Evolutionary conservation across 345 rosid species (phyloP), one percentile per base, ranked within the genome.

Genomic region (Garcia nutans): DNA sequence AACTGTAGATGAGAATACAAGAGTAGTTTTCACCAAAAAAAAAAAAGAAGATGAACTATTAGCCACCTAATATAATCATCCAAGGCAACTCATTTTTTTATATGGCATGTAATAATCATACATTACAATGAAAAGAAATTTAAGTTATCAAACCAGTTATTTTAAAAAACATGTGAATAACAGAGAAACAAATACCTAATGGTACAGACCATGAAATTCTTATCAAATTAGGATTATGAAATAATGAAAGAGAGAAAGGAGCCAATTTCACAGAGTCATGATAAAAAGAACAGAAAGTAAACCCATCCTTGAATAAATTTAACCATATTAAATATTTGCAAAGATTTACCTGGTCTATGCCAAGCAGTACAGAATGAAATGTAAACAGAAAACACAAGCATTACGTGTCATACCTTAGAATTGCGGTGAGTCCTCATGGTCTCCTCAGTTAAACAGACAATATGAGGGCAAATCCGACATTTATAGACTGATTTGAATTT

Each of bases 391-490:
- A 13, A 19, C 1, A 23, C 8, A 41, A 70, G 63, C 24, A 55
- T 37, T 70, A 8, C 26, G 23, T 17, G 17, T 45, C 37, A 68
- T 80, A 92, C 99, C 97, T 90, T 93, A 77, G 99, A 96, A 70
- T 84, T 83, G 80, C 92, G 82, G 81, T 93, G 99, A 68, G 85
- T 83, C 82, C 82, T 87, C 86, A 87, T 73, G n/a, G 91, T 74
- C 68, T 71, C 86, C 82, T 91, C 91, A n/a, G 86, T 89, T 85
- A 96, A 77, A 76, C 96, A 96, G 79, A 96, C 68, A 61, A 80
- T 77, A 22, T 81, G 79, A 28, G 98, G 98, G 77, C 98, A 96
- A 62, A 91, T 83, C 85, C 89, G 86, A 89, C 99, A 96, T 84
- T 82, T 91, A 77, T 82, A 93, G 79, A 90, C 92, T 0, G 96